These are phyloP conservation scores for Rutstroemia sp. DNA, from an alignment of 2,329 filamentous ascomycete genomes.

Conservation along the genomic window DNA sequence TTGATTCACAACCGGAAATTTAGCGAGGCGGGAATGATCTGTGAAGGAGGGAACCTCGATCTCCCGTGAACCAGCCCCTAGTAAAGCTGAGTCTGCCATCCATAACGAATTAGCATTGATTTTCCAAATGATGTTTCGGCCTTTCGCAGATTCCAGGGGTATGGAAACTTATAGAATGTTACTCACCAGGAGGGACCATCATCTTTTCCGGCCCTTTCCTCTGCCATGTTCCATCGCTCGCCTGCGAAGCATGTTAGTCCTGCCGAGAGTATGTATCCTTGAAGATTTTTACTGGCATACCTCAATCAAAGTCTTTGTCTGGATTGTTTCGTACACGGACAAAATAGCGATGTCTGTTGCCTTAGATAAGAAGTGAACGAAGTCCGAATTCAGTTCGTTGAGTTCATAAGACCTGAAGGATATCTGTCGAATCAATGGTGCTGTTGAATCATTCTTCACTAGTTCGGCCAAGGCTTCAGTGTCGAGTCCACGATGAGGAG, in stretches of 20 bases:
- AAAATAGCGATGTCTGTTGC: slow-evolving; percentile 15
- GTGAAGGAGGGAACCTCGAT: slow-evolving; percentile 6
- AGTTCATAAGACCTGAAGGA: slow-evolving; percentile 14
- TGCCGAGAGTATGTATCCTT: background rate
- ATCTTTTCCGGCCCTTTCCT: slow-evolving; percentile 7
- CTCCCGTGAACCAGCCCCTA: slow-evolving; percentile 5
- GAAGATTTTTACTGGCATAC: background rate
- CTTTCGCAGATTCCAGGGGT: too few relatives aligned
- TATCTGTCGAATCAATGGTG: slow-evolving; percentile 18
- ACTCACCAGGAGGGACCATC: slow-evolving; percentile 8
- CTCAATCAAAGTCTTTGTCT: slow-evolving; percentile 15
- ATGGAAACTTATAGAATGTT: background rate
- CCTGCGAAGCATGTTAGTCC: background rate
- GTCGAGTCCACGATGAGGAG: slow-evolving; percentile 22
- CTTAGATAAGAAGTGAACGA: slow-evolving; percentile 10
- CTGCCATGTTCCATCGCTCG: slow-evolving; percentile 7
- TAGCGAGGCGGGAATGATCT: slow-evolving; percentile 6
- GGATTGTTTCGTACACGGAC: slow-evolving; percentile 17
- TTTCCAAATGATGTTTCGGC: too few relatives aligned
- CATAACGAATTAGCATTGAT: background rate
- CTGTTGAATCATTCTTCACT: slow-evolving; percentile 15
- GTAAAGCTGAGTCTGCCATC: background rate
- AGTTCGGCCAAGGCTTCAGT: slow-evolving; percentile 17
- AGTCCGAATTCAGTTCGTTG: slow-evolving; percentile 13
- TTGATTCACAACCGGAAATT: slow-evolving; percentile 5